Base-by-base conservation (phyloP, 2,329 filamentous ascomycete genomes). In the Esteya vermicola region DNA sequence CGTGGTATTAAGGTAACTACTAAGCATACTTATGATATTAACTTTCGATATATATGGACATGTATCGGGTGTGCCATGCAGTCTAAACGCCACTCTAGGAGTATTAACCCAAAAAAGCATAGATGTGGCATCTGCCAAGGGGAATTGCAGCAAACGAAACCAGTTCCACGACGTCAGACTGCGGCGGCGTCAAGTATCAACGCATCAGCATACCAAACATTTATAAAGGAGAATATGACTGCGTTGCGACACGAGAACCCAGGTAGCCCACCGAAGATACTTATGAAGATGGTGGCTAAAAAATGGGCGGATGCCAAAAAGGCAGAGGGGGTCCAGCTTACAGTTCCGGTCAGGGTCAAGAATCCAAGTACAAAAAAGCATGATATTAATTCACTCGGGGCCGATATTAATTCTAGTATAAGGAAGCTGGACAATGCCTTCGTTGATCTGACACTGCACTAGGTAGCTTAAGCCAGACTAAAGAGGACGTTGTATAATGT, bases 1-100 rank as follows among this genome's bases (percentile, higher is more conserved):
- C 65, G 74, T 3, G 78, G 75, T 4, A 71, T 95, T 33, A 62
- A 78, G 26, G 85, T 96, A 18, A 94, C 86, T 1, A 95, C 88
- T 1, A 93, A 84, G 54, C 89, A 98, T 58, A 72, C 66, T 25
- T 98, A 95, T 57, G 72, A 79, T 37, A 96, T 96, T 52, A 81
- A 88, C 50, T 94, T 85, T 63, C 93, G 89, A 62, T 98, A 89
- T 54, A 62, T 88, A 18, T 96, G 91, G 89, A 65, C 71, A 32
- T 96, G 89, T 55, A 61, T 50, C 16, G 61, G 53, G 4, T 96
- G 91, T 54, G 70, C 64, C 0, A 61, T 70, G 25, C 78, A 83
- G 54, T 93, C 82, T 56, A 83, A 86, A 53, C 68, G 89, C 5
- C 89, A 96, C 57, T 86, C 80, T 14, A 85, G 81, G 59, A 91